phyloP scores from a whole-genome alignment of 768 basidiomycete species.

The Lyophyllum semitale region DNA sequence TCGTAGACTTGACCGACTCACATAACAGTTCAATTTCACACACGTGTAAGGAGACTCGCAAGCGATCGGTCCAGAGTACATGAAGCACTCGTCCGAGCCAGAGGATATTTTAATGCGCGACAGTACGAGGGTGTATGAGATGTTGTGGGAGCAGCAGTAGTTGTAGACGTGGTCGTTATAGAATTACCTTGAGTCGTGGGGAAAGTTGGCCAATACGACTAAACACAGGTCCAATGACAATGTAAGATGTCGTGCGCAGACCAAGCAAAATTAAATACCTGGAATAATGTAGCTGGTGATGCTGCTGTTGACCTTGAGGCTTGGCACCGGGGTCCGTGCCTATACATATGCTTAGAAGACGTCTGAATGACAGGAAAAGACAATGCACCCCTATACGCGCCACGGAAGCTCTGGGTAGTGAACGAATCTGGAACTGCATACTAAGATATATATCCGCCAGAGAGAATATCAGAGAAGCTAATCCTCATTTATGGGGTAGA shows the following conservation, averaged over 20 bases:
- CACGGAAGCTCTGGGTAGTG: slow-evolving; percentile 47
- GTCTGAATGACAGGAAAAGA: background rate
- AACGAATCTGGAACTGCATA: too few species aligned
- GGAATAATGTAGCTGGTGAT: slow-evolving; percentile 40
- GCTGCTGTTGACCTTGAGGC: slow-evolving; percentile 40
- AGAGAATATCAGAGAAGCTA: background rate
- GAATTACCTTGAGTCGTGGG: slow-evolving; percentile 15
- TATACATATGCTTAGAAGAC: slow-evolving; percentile 8
- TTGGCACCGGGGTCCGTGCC: slow-evolving; percentile 44
- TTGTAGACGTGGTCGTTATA: slow-evolving; percentile 15
- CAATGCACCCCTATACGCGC: slow-evolving; percentile 23
- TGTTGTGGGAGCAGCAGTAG: slow-evolving; percentile 17
- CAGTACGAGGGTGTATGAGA: slow-evolving; percentile 23
- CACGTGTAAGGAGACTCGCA: slow-evolving; percentile 37
- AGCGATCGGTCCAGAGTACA: slow-evolving; percentile 33
- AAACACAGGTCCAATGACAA: slow-evolving; percentile 34
- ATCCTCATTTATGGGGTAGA: slow-evolving; percentile 1
- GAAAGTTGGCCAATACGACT: slow-evolving; percentile 31
- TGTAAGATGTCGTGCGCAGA: background rate
- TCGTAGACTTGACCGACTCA: slow-evolving; percentile 17
- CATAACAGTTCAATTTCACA: slow-evolving; percentile 31
- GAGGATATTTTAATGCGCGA: slow-evolving; percentile 33
- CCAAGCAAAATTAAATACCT: slow-evolving; percentile 21
- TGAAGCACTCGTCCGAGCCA: slow-evolving; percentile 4
- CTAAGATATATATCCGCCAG: too few species aligned